These are phyloP conservation scores for Jacaranda mimosifolia DNA, from an alignment of 257 asterid species.

Conservation along the genomic window DNA sequence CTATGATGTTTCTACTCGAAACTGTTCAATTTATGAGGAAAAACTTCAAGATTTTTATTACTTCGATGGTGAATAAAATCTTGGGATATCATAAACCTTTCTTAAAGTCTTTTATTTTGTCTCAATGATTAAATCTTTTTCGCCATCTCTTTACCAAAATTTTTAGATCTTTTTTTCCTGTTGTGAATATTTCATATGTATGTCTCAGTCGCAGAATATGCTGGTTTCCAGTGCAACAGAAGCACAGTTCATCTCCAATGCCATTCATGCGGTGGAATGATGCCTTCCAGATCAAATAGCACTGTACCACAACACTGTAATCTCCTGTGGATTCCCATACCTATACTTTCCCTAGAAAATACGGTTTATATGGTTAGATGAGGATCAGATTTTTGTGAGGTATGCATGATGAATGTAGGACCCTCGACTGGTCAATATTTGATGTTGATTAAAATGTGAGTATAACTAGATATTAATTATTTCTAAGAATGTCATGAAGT, in stretches of 20 bases:
- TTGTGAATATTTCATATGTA: constrained; percentile 29
- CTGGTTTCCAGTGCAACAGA: constrained; percentile 78
- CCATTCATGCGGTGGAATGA: constrained; percentile 91
- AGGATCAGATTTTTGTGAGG: neutral
- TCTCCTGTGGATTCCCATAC: constrained; percentile 23
- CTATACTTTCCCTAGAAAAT: constrained; percentile 25
- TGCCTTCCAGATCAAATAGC: constrained; percentile 80
- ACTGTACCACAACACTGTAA: constrained; percentile 85
- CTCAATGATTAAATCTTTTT: neutral
- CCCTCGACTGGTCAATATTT: neutral
- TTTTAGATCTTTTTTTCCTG: constrained; percentile 19
- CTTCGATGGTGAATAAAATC: constrained; percentile 17
- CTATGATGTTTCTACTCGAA: neutral
- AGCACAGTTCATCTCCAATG: constrained; percentile 93
- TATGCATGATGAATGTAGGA: constrained; percentile 2
- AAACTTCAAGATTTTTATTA: constrained; percentile 10
- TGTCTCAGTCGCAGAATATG: constrained; percentile 64
- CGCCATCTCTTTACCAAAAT: constrained; percentile 3
- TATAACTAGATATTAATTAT: no score
- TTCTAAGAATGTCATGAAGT: no score
- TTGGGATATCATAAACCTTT: constrained; percentile 26
- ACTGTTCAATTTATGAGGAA: neutral
- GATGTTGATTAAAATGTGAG: neutral
- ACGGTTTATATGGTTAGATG: constrained; percentile 4
- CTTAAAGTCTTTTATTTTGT: neutral